A percentile compares a stretch with the other conserved stretches of the same genome.
Conservation (phyloP, 495 filamentous ascomycete species). For the Penicillium maclennaniae region DNA sequence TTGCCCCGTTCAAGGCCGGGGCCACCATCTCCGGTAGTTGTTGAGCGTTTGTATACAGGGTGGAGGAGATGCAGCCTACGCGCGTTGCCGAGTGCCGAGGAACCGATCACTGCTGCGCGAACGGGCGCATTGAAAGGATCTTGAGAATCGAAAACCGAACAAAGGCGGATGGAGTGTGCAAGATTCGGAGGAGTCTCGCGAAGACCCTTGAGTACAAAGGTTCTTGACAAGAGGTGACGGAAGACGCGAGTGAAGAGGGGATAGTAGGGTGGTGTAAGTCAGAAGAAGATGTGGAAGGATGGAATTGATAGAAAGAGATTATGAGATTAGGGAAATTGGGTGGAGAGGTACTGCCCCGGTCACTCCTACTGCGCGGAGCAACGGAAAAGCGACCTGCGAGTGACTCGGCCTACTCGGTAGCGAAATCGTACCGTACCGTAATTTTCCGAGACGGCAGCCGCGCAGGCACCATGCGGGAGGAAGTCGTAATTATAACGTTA, state of each 20-base stretch:
- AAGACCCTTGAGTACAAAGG: neutral
- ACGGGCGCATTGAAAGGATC: constrained; percentile 31
- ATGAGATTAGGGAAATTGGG: neutral
- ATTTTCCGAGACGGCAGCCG: neutral
- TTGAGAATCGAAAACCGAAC: constrained; percentile 8
- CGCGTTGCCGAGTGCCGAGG: constrained; percentile 27
- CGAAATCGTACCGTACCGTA: constrained; percentile 16
- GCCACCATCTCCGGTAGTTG: constrained; percentile 43
- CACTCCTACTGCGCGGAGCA: constrained; percentile 24
- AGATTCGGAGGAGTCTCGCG: constrained; percentile 1
- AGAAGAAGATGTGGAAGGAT: constrained; percentile 12
- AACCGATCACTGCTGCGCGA: constrained; percentile 27
- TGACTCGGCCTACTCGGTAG: constrained; percentile 6
- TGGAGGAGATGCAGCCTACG: constrained; percentile 14
- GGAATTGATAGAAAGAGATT: neutral
- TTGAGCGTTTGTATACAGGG: constrained; percentile 1
- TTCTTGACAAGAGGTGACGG: constrained; percentile 1
- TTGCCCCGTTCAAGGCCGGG: constrained; percentile 47
- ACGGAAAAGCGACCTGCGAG: constrained; percentile 12
- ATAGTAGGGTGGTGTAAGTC: constrained; percentile 17
- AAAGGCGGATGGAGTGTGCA: constrained; percentile 16
- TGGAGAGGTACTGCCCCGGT: constrained; percentile 15
- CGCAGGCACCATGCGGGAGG: neutral
- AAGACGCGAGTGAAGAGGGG: constrained; percentile 7
- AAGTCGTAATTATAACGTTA: constrained; percentile 16